Percentiles rank a stretch among this genome's conserved stretches.
Evolutionary conservation across 495 filamentous ascomycete species (phyloP).

Genomic region (Peziza echinospora): DNA sequence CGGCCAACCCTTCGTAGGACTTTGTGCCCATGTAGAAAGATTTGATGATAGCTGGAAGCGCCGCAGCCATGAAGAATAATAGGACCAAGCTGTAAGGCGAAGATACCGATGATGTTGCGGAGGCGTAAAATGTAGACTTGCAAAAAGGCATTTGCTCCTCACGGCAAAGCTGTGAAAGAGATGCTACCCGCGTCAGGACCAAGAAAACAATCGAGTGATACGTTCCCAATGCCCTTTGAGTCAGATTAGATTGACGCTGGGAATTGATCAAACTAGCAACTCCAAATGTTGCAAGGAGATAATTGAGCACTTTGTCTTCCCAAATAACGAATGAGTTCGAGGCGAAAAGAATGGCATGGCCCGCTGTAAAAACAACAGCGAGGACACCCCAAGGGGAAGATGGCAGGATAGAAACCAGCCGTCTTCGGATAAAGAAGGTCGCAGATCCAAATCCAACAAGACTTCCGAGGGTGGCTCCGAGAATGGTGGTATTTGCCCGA

Average conservation of each 20-base stretch:
- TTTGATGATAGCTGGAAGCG: conserved; percentile 58
- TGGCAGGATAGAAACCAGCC: conserved; percentile 40
- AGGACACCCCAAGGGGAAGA: conserved; percentile 73
- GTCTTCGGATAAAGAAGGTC: conserved; percentile 29
- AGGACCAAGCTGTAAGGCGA: conserved; percentile 74
- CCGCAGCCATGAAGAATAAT: conserved; percentile 47
- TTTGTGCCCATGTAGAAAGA: conserved; percentile 52
- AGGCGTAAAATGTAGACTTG: conserved; percentile 86
- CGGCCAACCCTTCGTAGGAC: conserved; percentile 67
- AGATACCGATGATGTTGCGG: conserved; percentile 74
- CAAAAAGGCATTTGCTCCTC: conserved; percentile 98
- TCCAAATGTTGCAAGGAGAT: conserved; percentile 78
- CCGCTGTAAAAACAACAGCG: conserved; percentile 53
- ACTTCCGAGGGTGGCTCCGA: conserved; percentile 34
- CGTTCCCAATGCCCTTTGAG: conserved; percentile 48
- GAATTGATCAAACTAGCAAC: conserved; percentile 48
- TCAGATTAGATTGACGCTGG: conserved; percentile 37
- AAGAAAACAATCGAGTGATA: conserved; percentile 74
- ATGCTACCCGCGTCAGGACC: conserved; percentile 56
- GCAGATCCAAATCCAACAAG: conserved; percentile 38
- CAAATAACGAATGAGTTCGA: conserved; percentile 98
- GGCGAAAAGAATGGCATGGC: conserved; percentile 74
- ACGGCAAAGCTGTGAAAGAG: conserved; percentile 78
- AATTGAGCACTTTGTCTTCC: conserved; percentile 89
- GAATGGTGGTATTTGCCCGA: conserved; percentile 10